Evolutionary conservation across 179 eudicot genomes (phyloP), one percentile per base, ranked within the genome.

Genomic region (Actinidia chinensis): DNA sequence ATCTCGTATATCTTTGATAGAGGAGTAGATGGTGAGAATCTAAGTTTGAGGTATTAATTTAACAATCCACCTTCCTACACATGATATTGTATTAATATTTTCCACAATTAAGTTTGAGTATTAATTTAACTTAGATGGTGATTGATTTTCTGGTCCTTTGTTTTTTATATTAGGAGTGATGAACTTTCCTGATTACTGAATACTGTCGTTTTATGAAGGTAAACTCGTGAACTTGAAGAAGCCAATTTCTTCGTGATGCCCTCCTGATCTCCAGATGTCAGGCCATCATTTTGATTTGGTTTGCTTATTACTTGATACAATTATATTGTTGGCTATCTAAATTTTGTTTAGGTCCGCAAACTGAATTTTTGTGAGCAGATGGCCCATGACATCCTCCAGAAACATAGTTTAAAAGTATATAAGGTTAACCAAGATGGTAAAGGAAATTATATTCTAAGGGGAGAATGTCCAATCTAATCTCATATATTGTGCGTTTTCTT

Each of bases 61-160:
- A n/a, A n/a, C n/a, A n/a, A n/a, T n/a, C n/a, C n/a, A n/a, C n/a
- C 97, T 93, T 80, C 98, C 98, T 43, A 89, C 94, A 11, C 97
- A 95, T 84, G 97, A 95, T 79, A 96, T 90, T 71, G 85, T 93
- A 20, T 88, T 90, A 58, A 86, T 79, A 82, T 87, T 84, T 78
- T 82, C 97, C 64, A 91, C 98, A 17, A 15, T 65, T 66, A 95
- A 93, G 82, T 95, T 95, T 84, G 97, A 93, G 98, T 93, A 88
- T 51, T 42, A 67, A 18, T 13, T 25, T 59, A 22, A 42, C 17
- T 58, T 78, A 36, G 13, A 42, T 54, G 59, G 66, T 44, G 18
- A 56, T 56, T 54, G 48, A 70, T 69, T 71, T 58, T 40, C n/a
- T 43, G 46, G n/a, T 73, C 20, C 55, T 78, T 61, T 70, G 56